Conservation (phyloP, 768 basidiomycete species). For the Lactifluus echinatus region DNA sequence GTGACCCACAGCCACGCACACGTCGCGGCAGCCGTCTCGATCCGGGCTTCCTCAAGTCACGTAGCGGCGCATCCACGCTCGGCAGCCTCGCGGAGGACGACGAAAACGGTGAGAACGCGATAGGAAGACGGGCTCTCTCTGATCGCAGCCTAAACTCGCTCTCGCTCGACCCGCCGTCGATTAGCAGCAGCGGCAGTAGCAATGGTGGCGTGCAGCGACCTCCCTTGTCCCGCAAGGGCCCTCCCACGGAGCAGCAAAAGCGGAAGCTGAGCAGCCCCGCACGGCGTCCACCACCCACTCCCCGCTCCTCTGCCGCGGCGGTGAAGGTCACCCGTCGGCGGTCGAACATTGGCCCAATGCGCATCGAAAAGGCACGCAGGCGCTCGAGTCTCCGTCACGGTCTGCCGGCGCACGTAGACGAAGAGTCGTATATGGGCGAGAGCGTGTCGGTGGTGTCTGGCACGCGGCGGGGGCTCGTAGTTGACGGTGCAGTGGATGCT, state of each 20-base stretch:
- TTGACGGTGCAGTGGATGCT: slow-evolving; percentile 6
- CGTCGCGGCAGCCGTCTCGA: slow-evolving; percentile 59
- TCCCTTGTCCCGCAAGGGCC: background rate
- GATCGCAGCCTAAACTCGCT: slow-evolving; percentile 58
- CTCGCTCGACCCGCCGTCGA: slow-evolving; percentile 37
- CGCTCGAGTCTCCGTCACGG: slow-evolving; percentile 79
- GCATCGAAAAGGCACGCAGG: slow-evolving; percentile 62
- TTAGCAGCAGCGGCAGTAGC: slow-evolving; percentile 33
- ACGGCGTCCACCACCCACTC: slow-evolving; percentile 2
- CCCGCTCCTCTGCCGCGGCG: slow-evolving; percentile 3
- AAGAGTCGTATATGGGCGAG: slow-evolving; percentile 28
- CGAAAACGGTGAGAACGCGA: slow-evolving; percentile 37
- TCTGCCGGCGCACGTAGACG: slow-evolving; percentile 50
- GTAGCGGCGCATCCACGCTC: slow-evolving; percentile 37
- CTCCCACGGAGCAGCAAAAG: background rate
- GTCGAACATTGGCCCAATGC: slow-evolving; percentile 69
- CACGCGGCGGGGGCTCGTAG: slow-evolving; percentile 35
- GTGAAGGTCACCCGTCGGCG: slow-evolving; percentile 42
- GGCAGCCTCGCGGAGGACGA: slow-evolving; percentile 67
- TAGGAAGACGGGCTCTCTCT: slow-evolving; percentile 39
- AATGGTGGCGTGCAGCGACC: slow-evolving; percentile 16
- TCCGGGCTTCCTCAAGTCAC: slow-evolving; percentile 52
- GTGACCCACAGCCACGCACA: slow-evolving; percentile 15
- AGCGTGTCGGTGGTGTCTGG: slow-evolving; percentile 19
- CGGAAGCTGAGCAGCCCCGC: background rate